Conservation (phyloP, 2,329 filamentous ascomycete species). For the Fusarium ramigenum region DNA sequence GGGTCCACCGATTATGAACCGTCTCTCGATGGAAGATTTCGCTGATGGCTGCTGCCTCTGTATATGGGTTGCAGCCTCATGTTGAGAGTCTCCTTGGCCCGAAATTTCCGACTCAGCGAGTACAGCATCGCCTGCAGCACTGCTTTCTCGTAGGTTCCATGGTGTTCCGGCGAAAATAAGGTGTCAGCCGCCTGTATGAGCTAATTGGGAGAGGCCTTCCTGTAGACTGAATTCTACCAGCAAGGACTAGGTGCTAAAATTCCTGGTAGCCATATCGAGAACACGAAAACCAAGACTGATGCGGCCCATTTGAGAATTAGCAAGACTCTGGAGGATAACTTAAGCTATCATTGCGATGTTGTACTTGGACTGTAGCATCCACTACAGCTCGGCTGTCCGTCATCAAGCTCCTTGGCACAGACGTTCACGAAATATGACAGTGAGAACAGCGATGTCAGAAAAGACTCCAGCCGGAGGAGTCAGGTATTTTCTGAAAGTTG, state of each 20-base stretch:
- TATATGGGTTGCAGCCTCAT: not conserved
- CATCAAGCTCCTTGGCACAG: not conserved
- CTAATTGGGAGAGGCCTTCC: not conserved
- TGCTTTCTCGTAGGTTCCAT: too few species aligned
- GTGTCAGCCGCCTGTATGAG: rapidly evolving
- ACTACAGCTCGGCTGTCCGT: not conserved
- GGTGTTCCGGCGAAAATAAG: rapidly evolving
- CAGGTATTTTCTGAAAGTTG: not conserved
- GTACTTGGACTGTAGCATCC: not conserved
- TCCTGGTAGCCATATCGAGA: not conserved
- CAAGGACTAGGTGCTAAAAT: not conserved
- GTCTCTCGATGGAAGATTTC: too few species aligned
- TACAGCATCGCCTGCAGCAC: not conserved
- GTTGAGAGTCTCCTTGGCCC: too few species aligned
- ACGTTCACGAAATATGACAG: too few species aligned
- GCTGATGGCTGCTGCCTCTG: too few species aligned
- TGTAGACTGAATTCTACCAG: not conserved
- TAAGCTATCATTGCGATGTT: not conserved
- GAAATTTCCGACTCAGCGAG: not conserved
- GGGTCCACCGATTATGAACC: too few species aligned
- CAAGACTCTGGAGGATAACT: not conserved
- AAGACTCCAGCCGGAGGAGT: not conserved
- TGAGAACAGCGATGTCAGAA: not conserved
- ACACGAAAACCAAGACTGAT: too few species aligned
- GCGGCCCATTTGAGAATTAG: rapidly evolving